Percentiles rank a stretch among this genome's conserved stretches.
Evolutionary conservation across 2,329 filamentous ascomycete species (phyloP).

Genomic region (Plectosphaerella plurivora): DNA sequence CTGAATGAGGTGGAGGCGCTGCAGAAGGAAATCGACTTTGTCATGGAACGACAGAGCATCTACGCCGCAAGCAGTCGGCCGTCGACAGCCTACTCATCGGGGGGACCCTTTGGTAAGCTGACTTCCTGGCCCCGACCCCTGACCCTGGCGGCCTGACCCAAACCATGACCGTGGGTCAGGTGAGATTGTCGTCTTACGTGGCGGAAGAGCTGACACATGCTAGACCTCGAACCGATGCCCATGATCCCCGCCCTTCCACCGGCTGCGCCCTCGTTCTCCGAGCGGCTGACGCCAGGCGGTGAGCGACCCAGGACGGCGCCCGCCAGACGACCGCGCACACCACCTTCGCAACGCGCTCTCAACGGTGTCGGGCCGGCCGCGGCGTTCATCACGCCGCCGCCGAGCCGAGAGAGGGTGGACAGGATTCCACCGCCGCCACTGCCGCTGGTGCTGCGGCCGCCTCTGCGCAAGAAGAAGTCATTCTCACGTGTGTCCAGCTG

Average conservation of each 20-base stretch:
- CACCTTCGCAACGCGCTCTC: slow-evolving; percentile 18
- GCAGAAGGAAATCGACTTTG: slow-evolving; percentile 55
- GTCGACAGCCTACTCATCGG: slow-evolving; percentile 41
- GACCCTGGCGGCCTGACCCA: not conserved
- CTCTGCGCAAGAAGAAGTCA: slow-evolving; percentile 62
- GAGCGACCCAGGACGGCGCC: slow-evolving; percentile 29
- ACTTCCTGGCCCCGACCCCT: not conserved
- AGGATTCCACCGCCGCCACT: slow-evolving; percentile 49
- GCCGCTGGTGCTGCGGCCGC: slow-evolving; percentile 54
- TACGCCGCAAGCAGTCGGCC: slow-evolving; percentile 46
- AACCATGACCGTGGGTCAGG: slow-evolving; percentile 6
- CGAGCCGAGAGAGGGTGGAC: slow-evolving; percentile 22
- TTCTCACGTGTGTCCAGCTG: slow-evolving; percentile 59
- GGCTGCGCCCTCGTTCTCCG: slow-evolving; percentile 52
- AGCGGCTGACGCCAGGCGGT: slow-evolving; percentile 43
- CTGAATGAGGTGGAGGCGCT: slow-evolving; percentile 55
- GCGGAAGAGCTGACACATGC: slow-evolving; percentile 6
- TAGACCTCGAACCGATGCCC: slow-evolving; percentile 48
- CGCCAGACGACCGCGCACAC: slow-evolving; percentile 25
- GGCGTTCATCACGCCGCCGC: slow-evolving; percentile 22
- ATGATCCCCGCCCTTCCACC: slow-evolving; percentile 54
- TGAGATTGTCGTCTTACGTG: not conserved
- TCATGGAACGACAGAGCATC: slow-evolving; percentile 56
- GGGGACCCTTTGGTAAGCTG: slow-evolving; percentile 12
- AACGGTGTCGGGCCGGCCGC: slow-evolving; percentile 23